These are phyloP conservation scores for Rhizophora apiculata DNA, from an alignment of 345 rosid species.

Conservation along the genomic window DNA sequence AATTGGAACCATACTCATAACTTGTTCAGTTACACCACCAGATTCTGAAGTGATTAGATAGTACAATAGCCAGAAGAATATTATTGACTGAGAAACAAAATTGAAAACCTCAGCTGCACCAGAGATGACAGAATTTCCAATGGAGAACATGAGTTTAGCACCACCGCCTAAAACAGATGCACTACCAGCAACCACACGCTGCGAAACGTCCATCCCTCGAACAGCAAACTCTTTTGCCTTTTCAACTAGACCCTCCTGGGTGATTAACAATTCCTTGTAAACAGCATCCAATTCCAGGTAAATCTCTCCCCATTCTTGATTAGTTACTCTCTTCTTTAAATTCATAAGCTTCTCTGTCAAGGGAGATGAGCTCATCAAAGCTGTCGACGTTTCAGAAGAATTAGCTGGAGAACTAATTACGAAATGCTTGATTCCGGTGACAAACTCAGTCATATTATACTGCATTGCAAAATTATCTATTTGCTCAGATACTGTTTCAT, in stretches of 20 bases:
- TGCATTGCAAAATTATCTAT: constrained; percentile 81
- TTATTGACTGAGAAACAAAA: constrained; percentile 74
- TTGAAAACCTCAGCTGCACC: constrained; percentile 96
- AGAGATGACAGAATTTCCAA: constrained; percentile 62
- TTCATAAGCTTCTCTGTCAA: constrained; percentile 70
- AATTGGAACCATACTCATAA: constrained; percentile 81
- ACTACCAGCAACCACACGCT: constrained; percentile 58
- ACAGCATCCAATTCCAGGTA: constrained; percentile 72
- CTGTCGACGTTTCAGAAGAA: constrained; percentile 47
- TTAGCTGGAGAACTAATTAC: constrained; percentile 47
- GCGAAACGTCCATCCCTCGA: constrained; percentile 74
- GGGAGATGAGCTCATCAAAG: constrained; percentile 58
- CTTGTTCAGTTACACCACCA: constrained; percentile 93
- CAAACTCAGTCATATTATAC: constrained; percentile 90
- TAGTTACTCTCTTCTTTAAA: constrained; percentile 46
- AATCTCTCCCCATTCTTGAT: constrained; percentile 73
- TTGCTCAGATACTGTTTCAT: constrained; percentile 69
- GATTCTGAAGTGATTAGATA: constrained; percentile 87
- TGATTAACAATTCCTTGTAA: constrained; percentile 69
- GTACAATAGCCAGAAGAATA: constrained; percentile 84
- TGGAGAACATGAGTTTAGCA: constrained; percentile 58
- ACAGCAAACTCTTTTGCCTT: constrained; percentile 82
- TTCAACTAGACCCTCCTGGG: constrained; percentile 74
- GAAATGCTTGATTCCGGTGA: constrained; percentile 83
- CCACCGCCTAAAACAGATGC: constrained; percentile 77